Percentiles rank a stretch among this genome's conserved stretches.
phyloP scores from a whole-genome alignment of 1,284 basidiomycete species.

The Tylopilus sp. region DNA sequence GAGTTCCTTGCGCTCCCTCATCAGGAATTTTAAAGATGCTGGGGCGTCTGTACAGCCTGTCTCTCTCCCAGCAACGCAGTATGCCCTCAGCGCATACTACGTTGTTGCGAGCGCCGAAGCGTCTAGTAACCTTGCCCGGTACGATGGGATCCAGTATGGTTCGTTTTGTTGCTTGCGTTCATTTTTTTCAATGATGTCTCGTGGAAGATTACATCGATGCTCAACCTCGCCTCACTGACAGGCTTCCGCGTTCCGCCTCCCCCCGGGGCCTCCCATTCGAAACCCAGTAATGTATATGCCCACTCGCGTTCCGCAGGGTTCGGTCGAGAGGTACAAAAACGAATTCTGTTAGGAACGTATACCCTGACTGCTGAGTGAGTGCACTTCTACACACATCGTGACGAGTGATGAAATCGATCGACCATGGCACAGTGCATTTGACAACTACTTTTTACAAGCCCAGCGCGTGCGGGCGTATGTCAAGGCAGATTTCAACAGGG shows the following conservation, averaged over 20 bases:
- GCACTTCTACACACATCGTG: not conserved
- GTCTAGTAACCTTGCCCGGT: conserved; percentile 88
- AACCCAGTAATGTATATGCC: conserved; percentile 52
- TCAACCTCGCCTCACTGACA: conserved; percentile 22
- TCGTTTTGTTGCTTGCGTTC: conserved; percentile 5
- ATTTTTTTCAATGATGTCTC: not conserved
- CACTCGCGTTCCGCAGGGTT: conserved; percentile 65
- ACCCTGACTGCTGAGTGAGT: conserved; percentile 87
- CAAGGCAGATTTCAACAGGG: conserved; percentile 68
- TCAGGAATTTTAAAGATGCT: conserved; percentile 48
- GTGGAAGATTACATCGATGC: not conserved
- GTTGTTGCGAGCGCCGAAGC: conserved; percentile 94
- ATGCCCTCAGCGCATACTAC: conserved; percentile 92
- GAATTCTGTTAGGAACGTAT: conserved; percentile 91
- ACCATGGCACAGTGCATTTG: conserved; percentile 66
- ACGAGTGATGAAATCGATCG: not conserved
- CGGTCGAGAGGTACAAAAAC: conserved; percentile 82
- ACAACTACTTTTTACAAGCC: conserved; percentile 95
- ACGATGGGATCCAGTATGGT: conserved; percentile 82
- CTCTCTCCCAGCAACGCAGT: conserved; percentile 72
- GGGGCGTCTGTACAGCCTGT: conserved; percentile 77
- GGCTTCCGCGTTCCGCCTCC: conserved; percentile 48
- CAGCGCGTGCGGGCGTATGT: conserved; percentile 74
- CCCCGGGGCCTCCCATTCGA: conserved; percentile 41
- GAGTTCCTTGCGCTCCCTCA: conserved; percentile 43